Conservation (phyloP, 306 rosid genomes). For the Morella rubra region DNA sequence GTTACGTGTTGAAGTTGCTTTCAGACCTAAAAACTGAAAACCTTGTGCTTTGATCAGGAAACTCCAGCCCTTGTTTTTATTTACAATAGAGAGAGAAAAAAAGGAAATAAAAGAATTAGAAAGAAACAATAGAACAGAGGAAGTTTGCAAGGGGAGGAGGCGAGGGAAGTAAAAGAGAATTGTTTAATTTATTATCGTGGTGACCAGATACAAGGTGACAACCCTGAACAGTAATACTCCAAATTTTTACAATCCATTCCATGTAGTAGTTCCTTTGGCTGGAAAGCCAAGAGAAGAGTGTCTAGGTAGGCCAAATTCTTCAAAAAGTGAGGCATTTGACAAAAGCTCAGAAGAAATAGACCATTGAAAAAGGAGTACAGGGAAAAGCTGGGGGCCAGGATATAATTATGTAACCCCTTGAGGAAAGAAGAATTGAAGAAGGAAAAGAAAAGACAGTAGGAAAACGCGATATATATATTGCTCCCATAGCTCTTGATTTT, state of each 20-base stretch:
- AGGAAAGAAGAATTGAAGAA: conserved; percentile 3
- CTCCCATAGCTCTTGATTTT: conserved; percentile 75
- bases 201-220: background rate
- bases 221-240: no score
- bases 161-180: background rate
- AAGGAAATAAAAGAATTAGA: no score
- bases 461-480: no score
- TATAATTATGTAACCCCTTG: background rate
- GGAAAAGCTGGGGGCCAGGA: background rate
- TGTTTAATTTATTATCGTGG: background rate
- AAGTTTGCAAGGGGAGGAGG: background rate
- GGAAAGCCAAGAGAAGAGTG: background rate
- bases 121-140: background rate
- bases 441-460: background rate
- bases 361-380: background rate
- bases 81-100: no score
- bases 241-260: background rate
- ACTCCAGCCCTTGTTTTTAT: no score
- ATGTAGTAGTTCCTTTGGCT: background rate
- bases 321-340: background rate
- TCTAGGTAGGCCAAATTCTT: background rate
- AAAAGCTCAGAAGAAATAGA: background rate
- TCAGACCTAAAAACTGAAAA: no score
- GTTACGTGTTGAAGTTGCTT: no score
- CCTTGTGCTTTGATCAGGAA: no score